phyloP scores from a whole-genome alignment of 495 filamentous ascomycete species.

The Pseudevernia furfuracea region DNA sequence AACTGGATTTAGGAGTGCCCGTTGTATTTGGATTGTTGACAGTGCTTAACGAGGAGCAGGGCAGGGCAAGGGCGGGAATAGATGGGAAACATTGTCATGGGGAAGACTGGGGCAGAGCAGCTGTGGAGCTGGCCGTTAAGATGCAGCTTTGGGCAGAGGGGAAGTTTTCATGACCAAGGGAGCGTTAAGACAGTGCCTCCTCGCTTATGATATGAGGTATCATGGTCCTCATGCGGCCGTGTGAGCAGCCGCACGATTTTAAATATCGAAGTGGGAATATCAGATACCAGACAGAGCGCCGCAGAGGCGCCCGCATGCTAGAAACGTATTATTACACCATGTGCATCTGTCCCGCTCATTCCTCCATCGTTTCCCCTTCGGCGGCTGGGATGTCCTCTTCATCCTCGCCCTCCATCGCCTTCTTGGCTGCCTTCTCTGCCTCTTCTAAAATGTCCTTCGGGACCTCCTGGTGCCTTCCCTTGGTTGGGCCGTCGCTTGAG shows the following conservation, averaged over 20 bases:
- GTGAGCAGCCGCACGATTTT: background rate
- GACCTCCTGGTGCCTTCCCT: constrained; percentile 84
- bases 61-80: constrained; percentile 74
- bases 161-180: constrained; percentile 29
- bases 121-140: constrained; percentile 44
- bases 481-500: constrained; percentile 70
- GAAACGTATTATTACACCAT: constrained; percentile 22
- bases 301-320: constrained; percentile 9
- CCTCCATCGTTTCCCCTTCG: constrained; percentile 66
- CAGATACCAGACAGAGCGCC: background rate
- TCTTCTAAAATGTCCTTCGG: constrained; percentile 82
- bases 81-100: constrained; percentile 63
- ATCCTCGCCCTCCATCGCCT: constrained; percentile 61
- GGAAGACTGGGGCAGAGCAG: constrained; percentile 74
- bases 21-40: constrained; percentile 92
- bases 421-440: constrained; percentile 81
- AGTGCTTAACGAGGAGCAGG: constrained; percentile 81
- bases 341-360: constrained; percentile 40
- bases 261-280: background rate
- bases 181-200: background rate
- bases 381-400: constrained; percentile 59
- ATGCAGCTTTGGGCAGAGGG: constrained; percentile 42
- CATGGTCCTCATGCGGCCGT: background rate
- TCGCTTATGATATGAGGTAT: background rate
- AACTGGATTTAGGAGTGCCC: constrained; percentile 77